Conservation (phyloP, 2,329 filamentous ascomycete species). For the Colletotrichum sp. region DNA sequence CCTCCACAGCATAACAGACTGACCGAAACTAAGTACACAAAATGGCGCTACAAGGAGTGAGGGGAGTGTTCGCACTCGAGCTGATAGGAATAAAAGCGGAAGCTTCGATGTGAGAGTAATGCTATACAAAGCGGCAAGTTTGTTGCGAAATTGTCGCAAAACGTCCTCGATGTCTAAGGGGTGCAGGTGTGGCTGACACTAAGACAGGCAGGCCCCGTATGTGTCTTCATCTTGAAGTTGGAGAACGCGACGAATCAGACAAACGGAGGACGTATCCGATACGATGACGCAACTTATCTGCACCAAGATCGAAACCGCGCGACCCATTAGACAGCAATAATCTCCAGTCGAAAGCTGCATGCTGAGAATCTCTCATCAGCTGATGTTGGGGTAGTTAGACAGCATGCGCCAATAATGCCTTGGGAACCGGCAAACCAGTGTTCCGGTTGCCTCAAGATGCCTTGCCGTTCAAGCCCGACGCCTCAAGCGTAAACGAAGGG, state of each 20-base stretch:
- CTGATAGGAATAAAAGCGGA: no score
- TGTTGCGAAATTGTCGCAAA: no score
- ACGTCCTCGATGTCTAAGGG: no score
- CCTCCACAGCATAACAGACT: no score
- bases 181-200: no score
- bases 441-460: neutral
- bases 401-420: neutral
- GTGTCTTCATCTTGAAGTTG: no score
- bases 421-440: neutral
- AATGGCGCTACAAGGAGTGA: no score
- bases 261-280: neutral
- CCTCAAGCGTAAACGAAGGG: neutral
- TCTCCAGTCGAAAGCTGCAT: neutral
- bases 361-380: neutral
- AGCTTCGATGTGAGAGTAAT: no score
- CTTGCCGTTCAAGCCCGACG: neutral
- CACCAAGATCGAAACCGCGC: neutral
- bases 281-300: neutral
- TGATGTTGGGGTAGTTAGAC: neutral
- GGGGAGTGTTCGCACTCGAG: no score
- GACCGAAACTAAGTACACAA: no score
- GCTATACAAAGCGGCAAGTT: no score
- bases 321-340: neutral
- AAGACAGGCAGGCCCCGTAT: no score
- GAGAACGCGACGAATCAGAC: neutral